Base-by-base conservation (phyloP, 2,329 filamentous ascomycete species). In the Coniosporium uncinatum region DNA sequence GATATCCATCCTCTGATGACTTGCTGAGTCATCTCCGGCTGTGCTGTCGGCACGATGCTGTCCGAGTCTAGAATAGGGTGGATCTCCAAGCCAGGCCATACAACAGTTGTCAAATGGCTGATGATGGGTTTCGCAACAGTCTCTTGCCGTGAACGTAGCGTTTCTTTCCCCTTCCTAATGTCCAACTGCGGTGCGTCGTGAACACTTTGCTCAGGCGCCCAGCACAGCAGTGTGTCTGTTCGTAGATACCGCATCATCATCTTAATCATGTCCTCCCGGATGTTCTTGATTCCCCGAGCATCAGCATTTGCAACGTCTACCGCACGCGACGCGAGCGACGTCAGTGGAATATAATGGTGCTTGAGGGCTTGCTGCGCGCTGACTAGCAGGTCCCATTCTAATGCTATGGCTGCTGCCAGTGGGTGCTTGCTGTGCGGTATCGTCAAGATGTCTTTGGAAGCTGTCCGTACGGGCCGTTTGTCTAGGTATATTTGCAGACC, bases 201-300 rank as follows among this genome's bases (percentile, higher is more conserved):
- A 44, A 67, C 50, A 36, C 65, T 66, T 42, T 66, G 66, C 53
- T 72, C 73, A 0, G 82, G 82, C 16, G 79, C 88, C 87, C 89
- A 95, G 75, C 91, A 97, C 2, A 98, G 78, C 27, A 97, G 68
- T 0, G 88, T 90, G 65, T 98, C 93, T 1, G 93, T 97, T 53
- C 89, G 82, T 20, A 98, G 76, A 62, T 97, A 97, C 36, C 85
- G 78, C 73, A 97, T 77, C 39, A 93, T 67, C 48, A 79, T 82
- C 16, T 69, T 71, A 14, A 84, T 67, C 36, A 96, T 81, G 32
- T 75, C 69, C 1, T 75, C 59, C 27, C 90, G 76, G 29, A 85
- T 72, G 19, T 71, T 68, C 14, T 54, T 58, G 31, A 70, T 61
- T 3, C 70, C 71, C 8, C 63, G 49, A 0, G 58, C 59, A 50